A percentile compares a stretch with the other conserved stretches of the same genome.
These are phyloP conservation scores for Tetraselmis chui DNA, from an alignment of 139 green algal species.

Conservation along the genomic window DNA sequence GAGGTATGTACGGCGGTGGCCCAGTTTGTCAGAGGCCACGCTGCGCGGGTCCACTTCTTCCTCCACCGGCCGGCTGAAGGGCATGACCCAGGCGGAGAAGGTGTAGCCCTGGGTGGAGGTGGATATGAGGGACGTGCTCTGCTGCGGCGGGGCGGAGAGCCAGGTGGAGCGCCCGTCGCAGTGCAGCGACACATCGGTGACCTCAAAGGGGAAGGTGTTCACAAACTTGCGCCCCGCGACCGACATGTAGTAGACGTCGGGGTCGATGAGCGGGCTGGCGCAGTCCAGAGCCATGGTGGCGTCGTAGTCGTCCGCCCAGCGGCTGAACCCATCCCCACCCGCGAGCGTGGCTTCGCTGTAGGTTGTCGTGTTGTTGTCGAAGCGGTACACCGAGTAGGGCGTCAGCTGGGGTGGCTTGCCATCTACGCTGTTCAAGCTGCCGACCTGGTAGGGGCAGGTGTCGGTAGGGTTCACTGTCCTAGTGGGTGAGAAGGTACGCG, in stretches of 20 bases:
- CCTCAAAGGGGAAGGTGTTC: conserved; percentile 6
- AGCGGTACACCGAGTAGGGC: background rate
- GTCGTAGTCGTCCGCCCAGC: background rate
- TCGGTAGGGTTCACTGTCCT: background rate
- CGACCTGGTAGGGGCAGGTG: background rate
- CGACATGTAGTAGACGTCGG: background rate
- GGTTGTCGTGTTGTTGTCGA: background rate
- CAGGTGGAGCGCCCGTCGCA: conserved; percentile 12
- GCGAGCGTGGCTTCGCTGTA: background rate
- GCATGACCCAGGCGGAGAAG: conserved; percentile 15
- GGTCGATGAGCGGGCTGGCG: background rate
- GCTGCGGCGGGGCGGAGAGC: background rate
- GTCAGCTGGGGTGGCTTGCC: background rate
- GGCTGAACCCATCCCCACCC: background rate
- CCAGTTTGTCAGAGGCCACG: background rate
- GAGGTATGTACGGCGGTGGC: background rate
- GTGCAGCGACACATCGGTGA: conserved; percentile 3
- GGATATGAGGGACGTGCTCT: background rate
- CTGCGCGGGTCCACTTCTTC: background rate
- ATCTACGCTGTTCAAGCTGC: background rate
- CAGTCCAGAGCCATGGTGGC: background rate
- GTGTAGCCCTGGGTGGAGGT: conserved; percentile 11
- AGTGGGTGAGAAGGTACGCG: background rate
- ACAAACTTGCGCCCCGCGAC: background rate
- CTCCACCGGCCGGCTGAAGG: conserved; percentile 1